phyloP scores from a whole-genome alignment of 208 protist genomes.

The Phytomonas francai region DNA sequence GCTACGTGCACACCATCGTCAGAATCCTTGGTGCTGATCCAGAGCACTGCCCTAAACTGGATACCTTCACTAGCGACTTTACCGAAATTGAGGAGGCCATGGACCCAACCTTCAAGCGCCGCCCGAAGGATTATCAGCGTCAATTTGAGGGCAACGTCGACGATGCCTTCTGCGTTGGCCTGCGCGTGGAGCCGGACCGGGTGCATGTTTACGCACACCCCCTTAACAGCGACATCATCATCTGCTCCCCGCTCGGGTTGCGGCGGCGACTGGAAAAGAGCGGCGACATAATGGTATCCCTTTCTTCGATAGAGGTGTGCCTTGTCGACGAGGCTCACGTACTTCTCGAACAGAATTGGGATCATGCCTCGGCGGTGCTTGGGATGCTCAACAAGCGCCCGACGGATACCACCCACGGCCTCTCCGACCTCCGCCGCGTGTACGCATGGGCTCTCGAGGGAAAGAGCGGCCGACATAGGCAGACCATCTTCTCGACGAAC shows the following conservation, averaged over 20 bases:
- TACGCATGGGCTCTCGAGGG: slow-evolving; percentile 81
- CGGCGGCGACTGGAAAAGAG: slow-evolving; percentile 64
- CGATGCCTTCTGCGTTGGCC: slow-evolving; percentile 93
- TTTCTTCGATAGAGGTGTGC: slow-evolving; percentile 94
- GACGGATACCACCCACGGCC: slow-evolving; percentile 69
- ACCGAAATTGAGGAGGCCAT: slow-evolving; percentile 80
- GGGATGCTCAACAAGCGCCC: slow-evolving; percentile 75
- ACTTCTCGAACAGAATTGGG: slow-evolving; percentile 97
- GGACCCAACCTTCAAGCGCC: slow-evolving; percentile 69
- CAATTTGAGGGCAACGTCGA: slow-evolving; percentile 95
- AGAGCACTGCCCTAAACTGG: slow-evolving; percentile 59
- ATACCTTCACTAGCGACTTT: slow-evolving; percentile 82
- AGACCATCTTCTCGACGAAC: slow-evolving; percentile 89
- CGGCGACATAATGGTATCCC: slow-evolving; percentile 57
- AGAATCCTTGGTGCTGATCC: slow-evolving; percentile 52
- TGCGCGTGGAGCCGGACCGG: slow-evolving; percentile 59
- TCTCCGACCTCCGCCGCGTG: slow-evolving; percentile 84
- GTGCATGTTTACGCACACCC: slow-evolving; percentile 88
- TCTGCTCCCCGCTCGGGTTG: slow-evolving; percentile 94
- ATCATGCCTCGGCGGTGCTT: slow-evolving; percentile 78
- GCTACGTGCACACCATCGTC: slow-evolving; percentile 83
- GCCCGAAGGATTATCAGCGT: slow-evolving; percentile 85
- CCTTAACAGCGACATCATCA: slow-evolving; percentile 91
- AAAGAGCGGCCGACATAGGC: slow-evolving; percentile 78
- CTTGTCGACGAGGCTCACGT: slow-evolving; percentile 92